Evolutionary conservation across 2,329 filamentous ascomycete species (phyloP), one percentile per base, ranked within the genome.

Genomic region (Graphilbum sp.): DNA sequence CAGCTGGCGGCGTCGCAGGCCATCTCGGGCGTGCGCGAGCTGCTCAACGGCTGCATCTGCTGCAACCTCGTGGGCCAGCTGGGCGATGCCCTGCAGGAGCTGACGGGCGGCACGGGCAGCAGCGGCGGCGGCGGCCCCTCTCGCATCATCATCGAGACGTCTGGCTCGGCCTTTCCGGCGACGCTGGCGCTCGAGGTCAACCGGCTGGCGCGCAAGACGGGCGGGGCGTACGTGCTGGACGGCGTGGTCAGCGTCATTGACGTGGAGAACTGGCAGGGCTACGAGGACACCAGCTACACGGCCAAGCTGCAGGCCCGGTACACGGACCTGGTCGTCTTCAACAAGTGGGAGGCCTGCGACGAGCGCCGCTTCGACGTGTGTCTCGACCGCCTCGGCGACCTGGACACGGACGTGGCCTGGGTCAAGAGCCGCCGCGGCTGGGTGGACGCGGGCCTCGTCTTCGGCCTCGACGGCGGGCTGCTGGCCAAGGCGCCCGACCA

Each of bases 21-120:
- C 45, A 86, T 98, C 48, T 79, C 84, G 1, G 88, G 86, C 39
- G 87, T 94, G 5, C 81, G 82, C 50, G 90, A 98, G 59, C 70
- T 98, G 1, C 77, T 98, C 38, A 93, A 94, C 56, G 90, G 88
- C 47, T 96, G 90, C 62, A 96, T 98, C 59, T 98, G 90, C 71
- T 98, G 90, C 64, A 96, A 96, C 55, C 79, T 96, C 20, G 88
- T 98, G 43, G 90, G 90, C 15, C 84, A 93, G 57, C 74, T 98
- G 8, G 73, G 75, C 42, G 75, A 80, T 35, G 87, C 88, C 2
- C 75, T 98, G 16, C 61, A 70, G 32, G 77, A 90, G 52, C 75
- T 98, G 31, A 70, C 72, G 36, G 57, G 62, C 19, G 56, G 54
- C 17, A 12, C 17, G 10, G 27, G 15, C 27, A 6, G 6, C 15